These are phyloP conservation scores for Hanseniaspora vineae DNA, from an alignment of 805 yeast species.

Conservation along the genomic window DNA sequence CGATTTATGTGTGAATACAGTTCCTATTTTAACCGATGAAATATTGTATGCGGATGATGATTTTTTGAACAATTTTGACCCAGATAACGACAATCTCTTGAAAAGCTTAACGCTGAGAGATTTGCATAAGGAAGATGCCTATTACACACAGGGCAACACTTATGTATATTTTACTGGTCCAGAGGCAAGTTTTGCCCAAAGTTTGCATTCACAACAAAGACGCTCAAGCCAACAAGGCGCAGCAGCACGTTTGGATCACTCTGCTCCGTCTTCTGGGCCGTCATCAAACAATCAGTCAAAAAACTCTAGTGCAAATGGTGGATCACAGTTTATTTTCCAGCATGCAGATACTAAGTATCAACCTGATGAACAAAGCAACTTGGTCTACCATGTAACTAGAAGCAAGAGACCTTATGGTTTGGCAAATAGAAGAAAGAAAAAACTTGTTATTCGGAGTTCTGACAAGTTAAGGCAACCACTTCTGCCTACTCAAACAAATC, in stretches of 20 bases:
- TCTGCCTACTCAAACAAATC: neutral
- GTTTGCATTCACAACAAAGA: too few relatives aligned
- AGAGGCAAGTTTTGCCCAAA: neutral
- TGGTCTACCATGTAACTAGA: slow-evolving; percentile 10
- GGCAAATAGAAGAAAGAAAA: slow-evolving; percentile 13
- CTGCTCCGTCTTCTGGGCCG: too few relatives aligned
- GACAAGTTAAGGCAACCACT: slow-evolving; percentile 2
- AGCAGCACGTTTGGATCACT: too few relatives aligned
- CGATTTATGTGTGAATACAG: slow-evolving; percentile 1
- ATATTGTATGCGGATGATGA: slow-evolving; percentile 3
- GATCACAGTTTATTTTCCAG: slow-evolving; percentile 12
- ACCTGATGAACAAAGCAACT: slow-evolving; percentile 9
- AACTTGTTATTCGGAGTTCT: slow-evolving; percentile 6
- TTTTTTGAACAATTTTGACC: slow-evolving; percentile 2
- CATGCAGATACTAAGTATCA: slow-evolving; percentile 14
- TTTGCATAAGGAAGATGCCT: slow-evolving; percentile 2
- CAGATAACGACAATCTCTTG: neutral
- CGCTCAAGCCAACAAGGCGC: too few relatives aligned
- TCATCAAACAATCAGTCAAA: neutral
- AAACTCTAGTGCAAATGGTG: slow-evolving; percentile 7
- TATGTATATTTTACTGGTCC: slow-evolving; percentile 1
- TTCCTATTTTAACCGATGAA: slow-evolving; percentile 3
- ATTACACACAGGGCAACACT: neutral
- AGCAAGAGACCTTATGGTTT: slow-evolving; percentile 21
- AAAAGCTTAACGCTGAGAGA: slow-evolving; percentile 4